Evolutionary conservation across 2,329 filamentous ascomycete genomes (phyloP).

Genomic region (Fusarium haematococcum): DNA sequence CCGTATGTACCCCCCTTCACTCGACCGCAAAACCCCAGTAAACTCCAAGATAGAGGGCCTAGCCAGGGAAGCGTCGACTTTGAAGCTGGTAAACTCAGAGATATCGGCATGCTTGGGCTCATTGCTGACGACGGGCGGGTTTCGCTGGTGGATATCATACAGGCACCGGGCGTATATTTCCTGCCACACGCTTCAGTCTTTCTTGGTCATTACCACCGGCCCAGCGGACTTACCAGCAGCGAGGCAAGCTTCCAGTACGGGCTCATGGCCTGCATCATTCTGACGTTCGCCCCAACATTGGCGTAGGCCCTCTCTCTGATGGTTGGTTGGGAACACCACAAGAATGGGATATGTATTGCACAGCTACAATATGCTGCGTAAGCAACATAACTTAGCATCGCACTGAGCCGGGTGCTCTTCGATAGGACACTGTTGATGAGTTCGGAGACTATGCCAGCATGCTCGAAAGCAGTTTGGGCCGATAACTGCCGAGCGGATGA

Average conservation of each 20-base stretch:
- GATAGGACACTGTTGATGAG: slow-evolving; percentile 11
- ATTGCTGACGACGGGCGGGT: background rate
- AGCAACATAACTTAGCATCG: slow-evolving; percentile 34
- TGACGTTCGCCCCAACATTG: slow-evolving; percentile 33
- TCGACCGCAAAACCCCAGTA: slow-evolving; percentile 6
- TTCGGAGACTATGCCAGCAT: slow-evolving; percentile 27
- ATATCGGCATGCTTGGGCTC: slow-evolving; percentile 11
- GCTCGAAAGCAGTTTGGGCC: slow-evolving; percentile 36
- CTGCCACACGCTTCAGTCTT: background rate
- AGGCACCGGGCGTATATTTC: slow-evolving; percentile 16
- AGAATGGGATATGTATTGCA: slow-evolving; percentile 39
- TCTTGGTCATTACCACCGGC: no score
- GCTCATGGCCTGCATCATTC: slow-evolving; percentile 19
- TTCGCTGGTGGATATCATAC: slow-evolving; percentile 2
- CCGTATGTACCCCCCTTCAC: background rate
- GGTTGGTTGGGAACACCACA: slow-evolving; percentile 30
- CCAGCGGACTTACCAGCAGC: background rate
- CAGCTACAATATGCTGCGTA: slow-evolving; percentile 38
- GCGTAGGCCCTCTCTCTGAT: slow-evolving; percentile 21
- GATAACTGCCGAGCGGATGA: slow-evolving; percentile 33
- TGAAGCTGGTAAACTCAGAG: background rate
- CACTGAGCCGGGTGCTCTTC: background rate
- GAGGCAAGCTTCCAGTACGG: slow-evolving; percentile 13
- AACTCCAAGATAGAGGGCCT: slow-evolving; percentile 19
- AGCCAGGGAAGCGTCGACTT: background rate